Evolutionary conservation across 345 rosid genomes (phyloP).

Genomic region (Bruguiera sexangula): DNA sequence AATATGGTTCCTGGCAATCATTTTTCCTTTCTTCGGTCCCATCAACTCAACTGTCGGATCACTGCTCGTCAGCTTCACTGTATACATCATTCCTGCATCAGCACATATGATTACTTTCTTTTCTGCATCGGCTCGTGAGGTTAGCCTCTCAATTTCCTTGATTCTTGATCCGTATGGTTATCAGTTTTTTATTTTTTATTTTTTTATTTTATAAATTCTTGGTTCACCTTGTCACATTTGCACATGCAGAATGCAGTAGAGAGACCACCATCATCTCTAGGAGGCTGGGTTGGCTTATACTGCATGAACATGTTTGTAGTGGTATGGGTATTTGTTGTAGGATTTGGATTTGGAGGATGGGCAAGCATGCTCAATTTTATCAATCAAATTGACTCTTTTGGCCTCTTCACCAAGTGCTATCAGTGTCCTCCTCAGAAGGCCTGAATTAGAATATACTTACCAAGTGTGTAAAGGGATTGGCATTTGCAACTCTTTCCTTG

Average conservation of each 20-base stretch:
- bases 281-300: constrained; percentile 86
- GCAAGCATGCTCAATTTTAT: constrained; percentile 92
- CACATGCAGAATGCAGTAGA: constrained; percentile 76
- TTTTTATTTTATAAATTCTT: background rate
- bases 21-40: constrained; percentile 97
- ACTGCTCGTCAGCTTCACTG: constrained; percentile 92
- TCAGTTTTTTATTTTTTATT: background rate
- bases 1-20: constrained; percentile 91
- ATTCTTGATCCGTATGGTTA: background rate
- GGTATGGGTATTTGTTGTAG: constrained; percentile 86
- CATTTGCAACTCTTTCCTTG: constrained; percentile 21
- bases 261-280: constrained; percentile 62
- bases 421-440: constrained; percentile 84
- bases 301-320: constrained; percentile 70
- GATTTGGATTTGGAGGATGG: constrained; percentile 99
- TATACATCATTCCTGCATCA: constrained; percentile 82
- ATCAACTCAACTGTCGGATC: constrained; percentile 96
- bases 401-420: constrained; percentile 88
- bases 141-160: constrained; percentile 11
- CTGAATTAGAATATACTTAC: constrained; percentile 30
- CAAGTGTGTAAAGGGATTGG: constrained; percentile 54
- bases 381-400: constrained; percentile 79
- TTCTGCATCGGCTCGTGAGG: constrained; percentile 83
- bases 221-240: background rate
- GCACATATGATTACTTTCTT: constrained; percentile 94